Evolutionary conservation across 306 rosid species (phyloP).

Genomic region (Nissolia schottii): DNA sequence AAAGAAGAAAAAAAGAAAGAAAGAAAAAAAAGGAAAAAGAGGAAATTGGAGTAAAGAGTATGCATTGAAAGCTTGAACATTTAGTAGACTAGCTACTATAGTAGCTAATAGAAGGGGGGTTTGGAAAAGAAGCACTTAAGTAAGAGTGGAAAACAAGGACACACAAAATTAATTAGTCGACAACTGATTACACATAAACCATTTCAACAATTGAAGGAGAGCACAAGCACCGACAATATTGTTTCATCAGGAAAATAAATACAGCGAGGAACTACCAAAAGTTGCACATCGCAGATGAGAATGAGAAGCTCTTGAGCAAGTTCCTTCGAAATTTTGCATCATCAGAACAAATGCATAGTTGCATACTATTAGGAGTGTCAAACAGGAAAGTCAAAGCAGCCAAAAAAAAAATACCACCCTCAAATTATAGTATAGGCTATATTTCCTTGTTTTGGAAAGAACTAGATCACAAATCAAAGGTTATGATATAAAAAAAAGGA

Average conservation of each 20-base stretch:
- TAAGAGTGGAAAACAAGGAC: slow-evolving; percentile 2
- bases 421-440: background rate
- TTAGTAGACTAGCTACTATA: slow-evolving; percentile 11
- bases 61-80: slow-evolving; percentile 13
- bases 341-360: background rate
- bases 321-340: background rate
- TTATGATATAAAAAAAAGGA: background rate
- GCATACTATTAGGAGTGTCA: background rate
- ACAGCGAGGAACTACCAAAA: slow-evolving; percentile 7
- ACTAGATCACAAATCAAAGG: slow-evolving; percentile 11
- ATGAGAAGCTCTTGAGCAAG: background rate
- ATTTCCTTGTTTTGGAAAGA: slow-evolving; percentile 14
- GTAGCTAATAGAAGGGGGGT: slow-evolving; percentile 15
- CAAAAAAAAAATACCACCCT: background rate
- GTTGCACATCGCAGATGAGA: background rate
- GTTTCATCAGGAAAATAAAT: slow-evolving; percentile 26
- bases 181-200: slow-evolving; percentile 19
- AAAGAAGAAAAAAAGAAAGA: background rate
- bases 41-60: background rate
- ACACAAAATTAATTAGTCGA: slow-evolving; percentile 7
- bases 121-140: background rate
- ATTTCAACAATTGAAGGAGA: slow-evolving; percentile 22
- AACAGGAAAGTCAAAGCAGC: slow-evolving; percentile 17
- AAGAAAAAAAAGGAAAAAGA: slow-evolving; percentile 11
- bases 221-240: slow-evolving; percentile 3